These are phyloP conservation scores for Byssothecium circinans DNA, from an alignment of 2,329 filamentous ascomycete species.

Conservation along the genomic window DNA sequence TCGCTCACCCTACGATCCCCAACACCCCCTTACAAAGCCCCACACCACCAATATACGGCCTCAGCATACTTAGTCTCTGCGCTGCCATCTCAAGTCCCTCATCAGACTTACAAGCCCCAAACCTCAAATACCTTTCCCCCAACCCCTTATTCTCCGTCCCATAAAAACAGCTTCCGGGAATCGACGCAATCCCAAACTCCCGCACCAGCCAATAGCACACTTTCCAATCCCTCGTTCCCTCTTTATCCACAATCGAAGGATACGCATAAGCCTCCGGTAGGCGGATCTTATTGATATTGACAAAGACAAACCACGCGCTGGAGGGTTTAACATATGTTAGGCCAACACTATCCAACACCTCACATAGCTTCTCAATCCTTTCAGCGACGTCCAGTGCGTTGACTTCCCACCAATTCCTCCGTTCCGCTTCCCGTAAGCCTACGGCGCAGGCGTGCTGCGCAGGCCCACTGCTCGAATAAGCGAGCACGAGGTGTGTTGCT, in stretches of 20 bases:
- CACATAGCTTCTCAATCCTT: constrained; percentile 81
- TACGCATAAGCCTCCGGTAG: constrained; percentile 80
- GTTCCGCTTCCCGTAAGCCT: constrained; percentile 83
- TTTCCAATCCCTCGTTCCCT: constrained; percentile 84
- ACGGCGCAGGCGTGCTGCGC: constrained; percentile 89
- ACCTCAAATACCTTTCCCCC: constrained; percentile 85
- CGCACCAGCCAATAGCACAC: constrained; percentile 76
- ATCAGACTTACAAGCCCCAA: constrained; percentile 91
- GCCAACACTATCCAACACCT: constrained; percentile 50
- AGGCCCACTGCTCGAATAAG: constrained; percentile 86
- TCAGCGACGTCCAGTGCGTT: constrained; percentile 79
- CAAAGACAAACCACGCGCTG: constrained; percentile 92
- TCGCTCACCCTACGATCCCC: too few species aligned
- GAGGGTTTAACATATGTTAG: constrained; percentile 77
- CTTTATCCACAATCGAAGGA: constrained; percentile 74
- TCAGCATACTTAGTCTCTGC: not conserved
- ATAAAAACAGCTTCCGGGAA: constrained; percentile 93
- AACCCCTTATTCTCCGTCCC: constrained; percentile 76
- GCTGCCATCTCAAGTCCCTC: constrained; percentile 55
- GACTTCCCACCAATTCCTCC: constrained; percentile 80
- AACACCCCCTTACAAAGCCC: too few species aligned
- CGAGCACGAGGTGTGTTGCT: constrained; percentile 88
- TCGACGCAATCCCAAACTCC: constrained; percentile 94
- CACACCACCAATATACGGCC: not conserved
- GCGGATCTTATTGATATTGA: constrained; percentile 82